Conservation (phyloP, 1,284 basidiomycete genomes). For the Somion occarium region DNA sequence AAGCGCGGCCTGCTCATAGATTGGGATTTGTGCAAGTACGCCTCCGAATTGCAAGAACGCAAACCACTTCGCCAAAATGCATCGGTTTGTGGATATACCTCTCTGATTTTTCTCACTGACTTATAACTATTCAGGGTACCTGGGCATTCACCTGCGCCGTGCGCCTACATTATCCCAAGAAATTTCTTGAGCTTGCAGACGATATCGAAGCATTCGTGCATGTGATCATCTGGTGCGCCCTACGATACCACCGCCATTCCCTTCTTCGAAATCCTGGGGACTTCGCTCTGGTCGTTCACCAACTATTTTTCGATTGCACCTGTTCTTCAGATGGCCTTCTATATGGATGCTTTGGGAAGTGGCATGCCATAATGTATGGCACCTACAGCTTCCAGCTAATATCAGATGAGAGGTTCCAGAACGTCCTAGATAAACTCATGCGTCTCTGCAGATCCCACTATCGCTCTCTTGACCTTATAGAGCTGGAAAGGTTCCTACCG, state of each 20-base stretch:
- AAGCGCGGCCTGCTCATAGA: background rate
- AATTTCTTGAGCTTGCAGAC: constrained; percentile 1
- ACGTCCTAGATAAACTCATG: background rate
- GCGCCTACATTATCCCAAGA: constrained; percentile 1
- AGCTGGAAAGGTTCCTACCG: background rate
- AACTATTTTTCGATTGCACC: background rate
- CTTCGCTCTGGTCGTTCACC: background rate
- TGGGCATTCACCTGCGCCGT: constrained; percentile 5
- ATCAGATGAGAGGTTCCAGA: background rate
- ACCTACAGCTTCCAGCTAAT: background rate
- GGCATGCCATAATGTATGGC: background rate
- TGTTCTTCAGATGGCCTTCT: background rate
- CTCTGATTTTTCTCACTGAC: background rate
- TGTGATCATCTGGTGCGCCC: background rate
- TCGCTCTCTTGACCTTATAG: background rate
- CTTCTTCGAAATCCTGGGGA: background rate
- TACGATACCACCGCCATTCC: background rate
- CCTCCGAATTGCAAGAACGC: background rate
- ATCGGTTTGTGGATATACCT: background rate
- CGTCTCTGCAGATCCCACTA: background rate
- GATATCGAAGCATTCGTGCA: constrained; percentile 7
- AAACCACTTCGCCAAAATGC: background rate
- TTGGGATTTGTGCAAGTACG: constrained; percentile 4
- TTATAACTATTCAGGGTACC: background rate
- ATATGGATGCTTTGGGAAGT: background rate